phyloP scores from a whole-genome alignment of 139 green algal genomes.

The Tetratostichococcus sp. region DNA sequence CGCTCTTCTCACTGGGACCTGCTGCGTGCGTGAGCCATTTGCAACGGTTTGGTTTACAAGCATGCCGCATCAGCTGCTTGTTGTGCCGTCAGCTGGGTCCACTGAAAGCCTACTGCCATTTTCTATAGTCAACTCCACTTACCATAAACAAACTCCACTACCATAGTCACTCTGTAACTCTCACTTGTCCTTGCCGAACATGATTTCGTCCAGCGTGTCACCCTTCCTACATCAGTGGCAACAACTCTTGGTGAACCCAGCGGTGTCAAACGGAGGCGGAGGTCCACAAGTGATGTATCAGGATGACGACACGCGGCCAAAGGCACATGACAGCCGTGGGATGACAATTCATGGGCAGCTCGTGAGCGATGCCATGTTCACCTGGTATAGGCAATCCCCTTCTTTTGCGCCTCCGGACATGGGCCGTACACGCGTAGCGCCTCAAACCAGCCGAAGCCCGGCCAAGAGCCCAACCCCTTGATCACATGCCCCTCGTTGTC shows the following conservation, averaged over 20 bases:
- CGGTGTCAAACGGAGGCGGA: too few species aligned
- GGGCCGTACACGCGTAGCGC: not conserved
- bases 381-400: not conserved
- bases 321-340: not conserved
- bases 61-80: too few species aligned
- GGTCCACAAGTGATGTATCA: not conserved
- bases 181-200: not conserved
- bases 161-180: too few species aligned
- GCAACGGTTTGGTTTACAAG: too few species aligned
- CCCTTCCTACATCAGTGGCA: too few species aligned
- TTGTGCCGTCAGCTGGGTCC: too few species aligned
- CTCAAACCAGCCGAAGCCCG: not conserved
- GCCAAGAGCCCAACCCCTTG: not conserved
- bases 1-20: too few species aligned
- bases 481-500: not conserved
- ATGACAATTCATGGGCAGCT: not conserved
- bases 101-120: too few species aligned
- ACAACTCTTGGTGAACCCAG: too few species aligned
- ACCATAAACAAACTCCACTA: too few species aligned
- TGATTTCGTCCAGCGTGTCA: not conserved
- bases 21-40: too few species aligned
- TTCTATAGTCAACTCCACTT: too few species aligned
- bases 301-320: not conserved
- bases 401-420: not conserved
- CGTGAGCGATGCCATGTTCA: not conserved